phyloP scores from a whole-genome alignment of 2,329 filamentous ascomycete species.

The Pseudogymnoascus sp. region DNA sequence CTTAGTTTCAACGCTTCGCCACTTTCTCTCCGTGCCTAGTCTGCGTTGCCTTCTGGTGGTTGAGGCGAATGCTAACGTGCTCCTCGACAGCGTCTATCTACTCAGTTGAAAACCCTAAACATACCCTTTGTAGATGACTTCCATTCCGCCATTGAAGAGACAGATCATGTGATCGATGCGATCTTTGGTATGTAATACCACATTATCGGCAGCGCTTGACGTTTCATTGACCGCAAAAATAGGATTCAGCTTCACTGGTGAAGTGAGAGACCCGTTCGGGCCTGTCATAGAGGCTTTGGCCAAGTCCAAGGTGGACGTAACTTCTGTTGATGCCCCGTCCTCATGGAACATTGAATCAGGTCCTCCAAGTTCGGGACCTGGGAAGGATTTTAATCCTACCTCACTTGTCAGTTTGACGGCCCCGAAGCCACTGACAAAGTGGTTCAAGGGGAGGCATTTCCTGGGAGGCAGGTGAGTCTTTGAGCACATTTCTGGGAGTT shows the following conservation, averaged over 20 bases:
- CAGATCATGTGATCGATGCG: constrained; percentile 81
- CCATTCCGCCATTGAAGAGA: constrained; percentile 49
- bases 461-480: constrained; percentile 65
- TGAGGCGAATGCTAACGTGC: constrained; percentile 12
- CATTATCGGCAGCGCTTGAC: constrained; percentile 15
- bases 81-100: constrained; percentile 59
- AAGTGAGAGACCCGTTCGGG: constrained; percentile 87
- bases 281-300: constrained; percentile 70
- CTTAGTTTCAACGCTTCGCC: constrained; percentile 6
- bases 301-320: constrained; percentile 63
- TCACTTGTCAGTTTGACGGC: constrained; percentile 83
- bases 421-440: constrained; percentile 79
- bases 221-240: not conserved
- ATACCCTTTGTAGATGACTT: constrained; percentile 84
- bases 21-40: not conserved
- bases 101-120: constrained; percentile 73
- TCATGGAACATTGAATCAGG: constrained; percentile 90
- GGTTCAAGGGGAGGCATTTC: constrained; percentile 83
- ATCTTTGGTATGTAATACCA: constrained; percentile 63
- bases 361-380: constrained; percentile 67
- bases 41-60: not conserved
- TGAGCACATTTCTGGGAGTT: not conserved
- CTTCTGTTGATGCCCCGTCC: constrained; percentile 85
- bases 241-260: constrained; percentile 88
- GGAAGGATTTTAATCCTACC: constrained; percentile 69